phyloP scores from a whole-genome alignment of 345 rosid species.

The Cochlearia excelsa region DNA sequence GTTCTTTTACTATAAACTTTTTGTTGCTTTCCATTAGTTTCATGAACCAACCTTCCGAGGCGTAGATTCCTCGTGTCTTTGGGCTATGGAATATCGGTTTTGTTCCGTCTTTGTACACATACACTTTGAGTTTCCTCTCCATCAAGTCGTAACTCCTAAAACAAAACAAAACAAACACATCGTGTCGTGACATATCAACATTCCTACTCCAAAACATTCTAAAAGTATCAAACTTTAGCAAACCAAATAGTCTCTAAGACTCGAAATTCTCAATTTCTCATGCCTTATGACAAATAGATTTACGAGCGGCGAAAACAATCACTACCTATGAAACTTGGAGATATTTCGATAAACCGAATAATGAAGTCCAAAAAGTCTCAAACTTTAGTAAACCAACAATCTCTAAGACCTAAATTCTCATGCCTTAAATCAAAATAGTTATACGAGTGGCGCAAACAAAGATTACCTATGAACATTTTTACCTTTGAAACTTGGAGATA shows the following conservation, averaged over 20 bases:
- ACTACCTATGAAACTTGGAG: constrained; percentile 46
- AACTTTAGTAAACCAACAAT: too few species aligned
- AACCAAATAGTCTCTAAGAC: constrained; percentile 3
- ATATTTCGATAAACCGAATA: constrained; percentile 58
- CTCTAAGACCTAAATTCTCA: too few species aligned
- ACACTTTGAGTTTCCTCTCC: constrained; percentile 72
- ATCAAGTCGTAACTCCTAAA: constrained; percentile 77
- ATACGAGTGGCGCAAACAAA: too few species aligned
- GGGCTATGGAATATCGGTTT: constrained; percentile 81
- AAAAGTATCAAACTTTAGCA: constrained; percentile 8
- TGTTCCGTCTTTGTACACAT: constrained; percentile 73
- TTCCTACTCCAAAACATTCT: constrained; percentile 11
- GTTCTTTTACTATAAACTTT: constrained; percentile 69
- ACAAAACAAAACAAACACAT: constrained; percentile 3
- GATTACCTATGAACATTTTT: neutral
- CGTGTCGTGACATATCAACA: constrained; percentile 10
- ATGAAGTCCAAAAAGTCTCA: constrained; percentile 33
- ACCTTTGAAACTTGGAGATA: constrained; percentile 66
- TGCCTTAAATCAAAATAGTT: too few species aligned
- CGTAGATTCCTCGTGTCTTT: constrained; percentile 70
- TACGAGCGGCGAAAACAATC: too few species aligned
- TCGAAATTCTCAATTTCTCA: neutral
- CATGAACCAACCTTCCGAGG: constrained; percentile 62
- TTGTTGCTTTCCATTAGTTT: constrained; percentile 52
- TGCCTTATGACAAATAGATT: too few species aligned